Conservation (phyloP, 2,329 filamentous ascomycete species). For the Mycosphaerella arachidis region DNA sequence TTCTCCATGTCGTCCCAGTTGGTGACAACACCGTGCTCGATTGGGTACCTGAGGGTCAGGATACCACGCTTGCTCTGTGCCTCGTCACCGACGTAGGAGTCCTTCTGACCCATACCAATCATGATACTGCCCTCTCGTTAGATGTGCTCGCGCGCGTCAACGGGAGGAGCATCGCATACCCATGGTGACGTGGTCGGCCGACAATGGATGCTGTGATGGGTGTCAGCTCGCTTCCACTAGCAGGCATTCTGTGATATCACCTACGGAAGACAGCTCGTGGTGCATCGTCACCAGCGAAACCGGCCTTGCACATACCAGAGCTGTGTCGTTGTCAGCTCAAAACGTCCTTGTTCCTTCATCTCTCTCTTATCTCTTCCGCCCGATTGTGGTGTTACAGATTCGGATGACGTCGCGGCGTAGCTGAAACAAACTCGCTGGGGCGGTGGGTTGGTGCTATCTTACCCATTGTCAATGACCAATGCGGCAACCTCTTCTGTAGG, state of each 20-base stretch:
- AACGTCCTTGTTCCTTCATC: slow-evolving; percentile 2
- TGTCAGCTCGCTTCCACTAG: slow-evolving; percentile 22
- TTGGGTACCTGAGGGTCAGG: slow-evolving; percentile 97
- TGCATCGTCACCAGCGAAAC: slow-evolving; percentile 99
- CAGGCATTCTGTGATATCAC: slow-evolving; percentile 45
- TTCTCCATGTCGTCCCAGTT: slow-evolving; percentile 99
- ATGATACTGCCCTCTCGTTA: slow-evolving; percentile 73
- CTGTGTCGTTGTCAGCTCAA: slow-evolving; percentile 48
- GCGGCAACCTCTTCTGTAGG: slow-evolving; percentile 95
- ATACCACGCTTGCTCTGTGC: slow-evolving; percentile 99
- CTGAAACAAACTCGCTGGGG: slow-evolving; percentile 28
- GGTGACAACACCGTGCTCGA: slow-evolving; percentile 99
- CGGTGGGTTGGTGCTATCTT: slow-evolving; percentile 49
- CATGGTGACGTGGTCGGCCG: slow-evolving; percentile 99
- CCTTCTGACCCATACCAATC: slow-evolving; percentile 99
- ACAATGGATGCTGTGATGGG: slow-evolving; percentile 84
- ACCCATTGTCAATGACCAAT: slow-evolving; percentile 99
- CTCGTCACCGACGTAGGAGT: slow-evolving; percentile 99
- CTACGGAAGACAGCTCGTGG: slow-evolving; percentile 99
- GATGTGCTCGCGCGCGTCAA: slow-evolving; percentile 22
- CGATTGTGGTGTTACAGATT: slow-evolving; percentile 12
- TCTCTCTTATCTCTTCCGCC: slow-evolving; percentile 4
- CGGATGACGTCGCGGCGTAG: slow-evolving; percentile 32
- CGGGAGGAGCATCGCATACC: slow-evolving; percentile 56
- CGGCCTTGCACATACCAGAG: slow-evolving; percentile 99